Evolutionary conservation across 1,284 basidiomycete genomes (phyloP).

Genomic region (Tylopilus sp.): DNA sequence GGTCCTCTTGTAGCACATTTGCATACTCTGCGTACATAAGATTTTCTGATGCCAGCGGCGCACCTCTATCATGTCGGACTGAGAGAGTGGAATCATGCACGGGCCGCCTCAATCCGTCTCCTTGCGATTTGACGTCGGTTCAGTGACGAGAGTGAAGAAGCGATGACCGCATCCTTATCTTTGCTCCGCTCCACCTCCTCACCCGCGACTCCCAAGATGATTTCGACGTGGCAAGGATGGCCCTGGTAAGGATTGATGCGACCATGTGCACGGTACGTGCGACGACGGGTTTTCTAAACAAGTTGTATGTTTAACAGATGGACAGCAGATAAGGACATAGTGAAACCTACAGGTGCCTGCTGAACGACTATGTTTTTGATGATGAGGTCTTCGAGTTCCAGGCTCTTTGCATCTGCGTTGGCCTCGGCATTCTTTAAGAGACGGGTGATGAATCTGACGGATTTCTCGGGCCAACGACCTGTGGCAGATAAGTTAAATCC

Average conservation of each 20-base stretch:
- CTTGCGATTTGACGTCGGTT: conserved; percentile 82
- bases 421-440: conserved; percentile 99
- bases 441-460: conserved; percentile 91
- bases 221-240: conserved; percentile 93
- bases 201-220: conserved; percentile 78
- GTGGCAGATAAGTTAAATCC: conserved; percentile 6
- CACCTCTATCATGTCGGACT: conserved; percentile 2
- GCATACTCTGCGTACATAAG: conserved; percentile 34
- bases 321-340: background rate
- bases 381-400: conserved; percentile 86
- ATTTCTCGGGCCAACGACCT: conserved; percentile 99
- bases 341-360: conserved; percentile 83
- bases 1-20: conserved; percentile 27
- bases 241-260: conserved; percentile 91
- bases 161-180: conserved; percentile 63
- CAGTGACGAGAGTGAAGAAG: conserved; percentile 54
- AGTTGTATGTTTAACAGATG: background rate
- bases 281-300: conserved; percentile 92
- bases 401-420: conserved; percentile 97
- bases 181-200: conserved; percentile 87
- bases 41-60: too few relatives aligned
- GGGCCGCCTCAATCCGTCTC: conserved; percentile 77
- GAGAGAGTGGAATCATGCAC: conserved; percentile 32
- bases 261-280: conserved; percentile 99
- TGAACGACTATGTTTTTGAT: conserved; percentile 99